Conservation (phyloP, 805 yeast species). For the Candida nitratophila region DNA sequence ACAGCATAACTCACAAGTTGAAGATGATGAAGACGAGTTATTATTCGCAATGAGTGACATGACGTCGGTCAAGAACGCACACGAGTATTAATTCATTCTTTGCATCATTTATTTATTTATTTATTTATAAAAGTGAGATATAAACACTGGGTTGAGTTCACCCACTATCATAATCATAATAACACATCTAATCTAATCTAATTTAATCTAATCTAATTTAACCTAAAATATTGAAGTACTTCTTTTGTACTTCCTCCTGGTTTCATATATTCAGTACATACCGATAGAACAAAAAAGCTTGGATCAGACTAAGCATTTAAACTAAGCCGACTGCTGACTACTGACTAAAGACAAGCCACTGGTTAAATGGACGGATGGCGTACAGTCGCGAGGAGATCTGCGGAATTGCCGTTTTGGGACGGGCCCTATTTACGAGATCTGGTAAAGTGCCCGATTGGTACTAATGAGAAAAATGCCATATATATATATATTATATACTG, state of each 20-base stretch:
- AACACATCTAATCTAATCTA: not conserved
- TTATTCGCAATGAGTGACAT: constrained; percentile 71
- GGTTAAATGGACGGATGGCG: too few relatives aligned
- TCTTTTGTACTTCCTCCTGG: too few relatives aligned
- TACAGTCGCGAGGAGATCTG: not conserved
- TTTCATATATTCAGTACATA: too few relatives aligned
- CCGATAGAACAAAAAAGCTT: too few relatives aligned
- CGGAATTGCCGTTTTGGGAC: not conserved
- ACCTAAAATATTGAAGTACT: too few relatives aligned
- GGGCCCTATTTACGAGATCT: not conserved
- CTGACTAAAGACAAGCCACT: too few relatives aligned
- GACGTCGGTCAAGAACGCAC: constrained; percentile 29
- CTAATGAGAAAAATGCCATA: too few relatives aligned
- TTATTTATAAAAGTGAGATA: not conserved
- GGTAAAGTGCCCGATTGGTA: too few relatives aligned
- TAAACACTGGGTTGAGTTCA: not conserved
- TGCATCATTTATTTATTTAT: not conserved
- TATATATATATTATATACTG: too few relatives aligned
- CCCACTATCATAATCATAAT: not conserved
- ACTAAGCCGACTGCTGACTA: too few relatives aligned
- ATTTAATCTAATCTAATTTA: too few relatives aligned
- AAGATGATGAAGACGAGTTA: constrained; percentile 61
- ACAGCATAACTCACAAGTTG: constrained; percentile 10
- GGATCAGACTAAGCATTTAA: too few relatives aligned
- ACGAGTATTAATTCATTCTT: constrained; percentile 11